Conservation (phyloP, 139 green algal genomes). For the Chlorella sp. region DNA sequence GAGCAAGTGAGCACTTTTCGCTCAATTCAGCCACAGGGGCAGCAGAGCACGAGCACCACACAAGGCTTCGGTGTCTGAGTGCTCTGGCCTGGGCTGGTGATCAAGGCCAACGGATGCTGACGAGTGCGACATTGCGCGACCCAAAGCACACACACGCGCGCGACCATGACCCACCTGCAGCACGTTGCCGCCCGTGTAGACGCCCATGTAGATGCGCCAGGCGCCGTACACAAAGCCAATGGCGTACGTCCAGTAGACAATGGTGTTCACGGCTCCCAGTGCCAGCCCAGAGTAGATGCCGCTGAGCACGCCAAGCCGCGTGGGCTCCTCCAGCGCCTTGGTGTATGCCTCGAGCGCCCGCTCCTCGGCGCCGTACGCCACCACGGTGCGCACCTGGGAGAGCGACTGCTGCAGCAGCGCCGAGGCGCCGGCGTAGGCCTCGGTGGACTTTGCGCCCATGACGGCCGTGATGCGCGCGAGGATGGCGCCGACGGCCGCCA, state of each 20-base stretch:
- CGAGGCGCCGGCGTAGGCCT: no score
- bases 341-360: constrained; percentile 46
- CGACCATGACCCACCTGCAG: constrained; percentile 61
- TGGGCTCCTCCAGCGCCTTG: constrained; percentile 34
- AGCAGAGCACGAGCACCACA: constrained; percentile 32
- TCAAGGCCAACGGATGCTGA: no score
- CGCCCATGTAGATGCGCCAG: constrained; percentile 34
- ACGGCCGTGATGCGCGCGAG: constrained; percentile 17
- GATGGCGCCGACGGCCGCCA: constrained; percentile 44
- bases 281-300: no score
- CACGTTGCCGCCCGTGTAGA: constrained; percentile 45
- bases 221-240: constrained; percentile 73
- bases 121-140: no score
- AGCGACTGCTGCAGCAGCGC: constrained; percentile 64
- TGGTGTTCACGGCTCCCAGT: constrained; percentile 3
- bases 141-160: no score
- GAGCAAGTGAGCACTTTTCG: constrained; percentile 58
- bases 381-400: constrained; percentile 50
- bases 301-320: no score
- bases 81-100: no score
- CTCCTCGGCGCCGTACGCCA: constrained; percentile 47
- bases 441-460: background rate
- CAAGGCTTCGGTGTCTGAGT: no score
- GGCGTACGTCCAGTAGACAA: constrained; percentile 42
- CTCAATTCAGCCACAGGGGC: constrained; percentile 68